phyloP scores from a whole-genome alignment of 2,329 filamentous ascomycete genomes.

The Penicillium sp. region DNA sequence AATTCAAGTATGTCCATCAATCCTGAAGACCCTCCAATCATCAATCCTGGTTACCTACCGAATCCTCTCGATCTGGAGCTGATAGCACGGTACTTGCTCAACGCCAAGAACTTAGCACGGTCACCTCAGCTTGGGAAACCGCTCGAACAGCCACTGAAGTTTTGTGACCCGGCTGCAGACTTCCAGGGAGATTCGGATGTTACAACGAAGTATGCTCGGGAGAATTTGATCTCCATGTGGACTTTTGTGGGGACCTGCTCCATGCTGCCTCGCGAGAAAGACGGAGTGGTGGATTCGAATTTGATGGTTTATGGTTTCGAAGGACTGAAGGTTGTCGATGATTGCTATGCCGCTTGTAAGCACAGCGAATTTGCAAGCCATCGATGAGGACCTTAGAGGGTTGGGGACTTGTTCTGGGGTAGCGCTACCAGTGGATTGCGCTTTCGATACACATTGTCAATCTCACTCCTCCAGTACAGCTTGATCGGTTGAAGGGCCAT shows the following conservation, averaged over 20 bases:
- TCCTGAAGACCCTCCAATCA: not conserved
- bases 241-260: not conserved
- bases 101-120: not conserved
- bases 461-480: not conserved
- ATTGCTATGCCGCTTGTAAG: not conserved
- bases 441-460: not conserved
- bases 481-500: not conserved
- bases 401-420: constrained; percentile 11
- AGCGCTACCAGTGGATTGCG: not conserved
- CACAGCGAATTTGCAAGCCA: not conserved
- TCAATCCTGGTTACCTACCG: not conserved
- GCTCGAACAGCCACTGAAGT: not conserved
- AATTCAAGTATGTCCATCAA: not conserved
- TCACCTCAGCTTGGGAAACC: not conserved
- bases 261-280: not conserved
- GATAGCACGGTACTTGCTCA: not conserved
- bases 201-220: not conserved
- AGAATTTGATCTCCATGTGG: constrained; percentile 1
- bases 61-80: constrained; percentile 1
- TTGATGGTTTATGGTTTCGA: not conserved
- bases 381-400: constrained; percentile 31
- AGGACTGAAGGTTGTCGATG: not conserved
- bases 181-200: not conserved
- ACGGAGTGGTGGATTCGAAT: not conserved
- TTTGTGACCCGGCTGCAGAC: not conserved